Evolutionary conservation across 2,329 filamentous ascomycete species (phyloP), one percentile per base, ranked within the genome.

Genomic region (Colletotrichum theobromicola): DNA sequence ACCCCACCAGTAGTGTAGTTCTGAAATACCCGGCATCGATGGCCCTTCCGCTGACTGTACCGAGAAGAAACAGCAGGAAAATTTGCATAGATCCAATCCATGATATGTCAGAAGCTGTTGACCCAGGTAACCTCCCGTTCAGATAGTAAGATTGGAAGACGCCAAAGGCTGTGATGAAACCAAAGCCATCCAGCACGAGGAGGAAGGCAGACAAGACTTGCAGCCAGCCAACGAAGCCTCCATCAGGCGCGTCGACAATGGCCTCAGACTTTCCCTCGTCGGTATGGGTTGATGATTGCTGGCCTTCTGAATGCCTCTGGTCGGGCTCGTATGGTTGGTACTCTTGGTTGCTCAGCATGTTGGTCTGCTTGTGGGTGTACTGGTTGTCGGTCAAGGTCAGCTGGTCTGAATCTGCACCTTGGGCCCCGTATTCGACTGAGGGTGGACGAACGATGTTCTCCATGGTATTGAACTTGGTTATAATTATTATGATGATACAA

Each of bases 81-180:
- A 84, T 81, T 63, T 88, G 87, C 2, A 88, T 79, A 3, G 85
- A 86, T 1, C 86, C 86, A 28, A 88, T 88, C 85, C 86, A 87
- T 0, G 86, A 86, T 13, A 88, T 87, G 7, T 80, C 77, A 1
- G 86, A 85, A 0, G 83, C 77, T 0, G 82, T 76, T 15, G 80
- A 78, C 3, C 79, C 69, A 26, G 60, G 70, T 4, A 84, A 75
- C 2, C 80, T 78, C 0, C n/a, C n/a, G n/a, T 77, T 76, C 10
- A 80, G 82, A 75, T 88, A 88, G 76, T 87, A 86, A 0, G 82
- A 79, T 76, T 88, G 85, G 66, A 87, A 88, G 30, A 82, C 82
- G 4, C 87, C 87, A 60, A 87, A 88, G 1, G 84, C 84, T 69
- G 87, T 87, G 18, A 87, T 82, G 77, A 86, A 86, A 57, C 86